Conservation (phyloP, 1,284 basidiomycete genomes). For the Marasmius sp. region DNA sequence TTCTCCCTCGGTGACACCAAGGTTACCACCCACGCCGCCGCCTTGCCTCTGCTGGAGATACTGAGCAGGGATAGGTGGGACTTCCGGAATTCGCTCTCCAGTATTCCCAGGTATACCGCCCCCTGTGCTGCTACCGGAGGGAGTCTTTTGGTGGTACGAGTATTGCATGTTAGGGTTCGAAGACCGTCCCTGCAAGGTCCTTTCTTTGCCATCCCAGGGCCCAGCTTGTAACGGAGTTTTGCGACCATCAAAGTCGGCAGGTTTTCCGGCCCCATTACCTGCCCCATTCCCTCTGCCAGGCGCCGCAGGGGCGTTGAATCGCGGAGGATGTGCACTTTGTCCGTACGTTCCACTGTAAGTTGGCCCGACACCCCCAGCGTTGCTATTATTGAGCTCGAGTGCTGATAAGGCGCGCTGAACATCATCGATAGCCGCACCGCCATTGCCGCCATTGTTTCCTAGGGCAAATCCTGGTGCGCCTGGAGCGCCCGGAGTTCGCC, state of each 20-base stretch:
- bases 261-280: constrained; percentile 36
- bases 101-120: constrained; percentile 17
- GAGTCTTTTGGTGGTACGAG: constrained; percentile 53
- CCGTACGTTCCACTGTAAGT: constrained; percentile 35
- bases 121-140: constrained; percentile 28
- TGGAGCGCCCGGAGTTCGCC: constrained; percentile 52
- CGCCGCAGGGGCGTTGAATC: constrained; percentile 55
- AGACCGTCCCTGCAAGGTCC: constrained; percentile 49
- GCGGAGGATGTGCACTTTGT: constrained; percentile 61
- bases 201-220: constrained; percentile 57
- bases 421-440: constrained; percentile 56
- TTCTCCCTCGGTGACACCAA: constrained; percentile 1
- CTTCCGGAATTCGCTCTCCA: constrained; percentile 51
- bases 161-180: constrained; percentile 73
- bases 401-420: constrained; percentile 70
- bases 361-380: constrained; percentile 29
- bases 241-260: constrained; percentile 64
- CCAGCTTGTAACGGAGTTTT: constrained; percentile 48
- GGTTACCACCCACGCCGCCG: not conserved
- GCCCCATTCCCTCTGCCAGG: constrained; percentile 40
- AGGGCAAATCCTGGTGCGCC: constrained; percentile 30
- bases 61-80: constrained; percentile 70
- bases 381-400: constrained; percentile 52
- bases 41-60: constrained; percentile 56
- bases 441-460: constrained; percentile 17